These are phyloP conservation scores for Gossypium schwendimanii DNA, from an alignment of 441 rosid species.

Conservation along the genomic window DNA sequence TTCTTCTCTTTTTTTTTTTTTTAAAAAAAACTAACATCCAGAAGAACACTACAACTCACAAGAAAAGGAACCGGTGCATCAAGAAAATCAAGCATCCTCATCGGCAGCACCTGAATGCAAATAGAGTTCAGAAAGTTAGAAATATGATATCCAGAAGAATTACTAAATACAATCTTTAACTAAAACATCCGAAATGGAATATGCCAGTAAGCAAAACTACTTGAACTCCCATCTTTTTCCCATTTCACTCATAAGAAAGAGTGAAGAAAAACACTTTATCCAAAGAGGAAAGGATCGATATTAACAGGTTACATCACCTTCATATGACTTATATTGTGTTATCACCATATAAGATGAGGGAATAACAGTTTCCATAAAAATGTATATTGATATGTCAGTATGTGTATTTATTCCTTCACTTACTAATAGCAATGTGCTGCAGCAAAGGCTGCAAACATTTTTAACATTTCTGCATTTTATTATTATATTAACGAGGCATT, in stretches of 20 bases:
- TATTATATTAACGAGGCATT: not conserved
- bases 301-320: slow-evolving; percentile 4
- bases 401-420: not conserved
- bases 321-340: not conserved
- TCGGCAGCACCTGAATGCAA: slow-evolving; percentile 66
- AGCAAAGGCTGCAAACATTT: not conserved
- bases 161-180: not conserved
- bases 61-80: slow-evolving; percentile 98
- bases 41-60: slow-evolving; percentile 41
- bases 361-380: not conserved
- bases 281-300: not conserved
- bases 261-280: not conserved
- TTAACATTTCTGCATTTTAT: not conserved
- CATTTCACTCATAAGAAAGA: not conserved
- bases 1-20: not conserved
- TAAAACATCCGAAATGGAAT: slow-evolving; percentile 5
- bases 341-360: not conserved
- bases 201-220: not conserved
- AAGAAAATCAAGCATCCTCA: slow-evolving; percentile 88
- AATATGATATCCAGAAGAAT: not conserved
- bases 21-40: slow-evolving; percentile 8
- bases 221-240: not conserved
- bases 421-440: not conserved
- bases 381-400: not conserved
- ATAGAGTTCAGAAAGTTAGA: slow-evolving; percentile 9